Evolutionary conservation across 2,329 filamentous ascomycete species (phyloP).

Genomic region (Lecanosticta acicola): DNA sequence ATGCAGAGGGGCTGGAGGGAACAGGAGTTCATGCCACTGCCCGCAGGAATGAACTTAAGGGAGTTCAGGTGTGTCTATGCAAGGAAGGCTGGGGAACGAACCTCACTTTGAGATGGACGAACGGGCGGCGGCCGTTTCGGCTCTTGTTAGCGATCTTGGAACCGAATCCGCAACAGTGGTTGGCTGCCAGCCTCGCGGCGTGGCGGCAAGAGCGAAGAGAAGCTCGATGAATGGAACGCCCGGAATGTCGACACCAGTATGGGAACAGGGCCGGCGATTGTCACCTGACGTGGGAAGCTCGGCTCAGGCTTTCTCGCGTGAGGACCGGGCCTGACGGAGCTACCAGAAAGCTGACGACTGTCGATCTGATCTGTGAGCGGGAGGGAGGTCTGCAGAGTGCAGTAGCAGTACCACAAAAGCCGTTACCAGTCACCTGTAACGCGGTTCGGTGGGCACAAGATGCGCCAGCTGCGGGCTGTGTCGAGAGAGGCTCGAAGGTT

Average conservation of each 20-base stretch:
- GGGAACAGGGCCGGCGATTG: neutral
- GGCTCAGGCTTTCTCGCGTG: no score
- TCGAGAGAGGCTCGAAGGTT: conserved; percentile 18
- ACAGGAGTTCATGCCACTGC: conserved; percentile 19
- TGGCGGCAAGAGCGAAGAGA: conserved; percentile 17
- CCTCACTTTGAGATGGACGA: conserved; percentile 21
- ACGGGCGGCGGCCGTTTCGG: conserved; percentile 15
- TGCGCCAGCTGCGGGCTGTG: conserved; percentile 16
- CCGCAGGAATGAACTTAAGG: conserved; percentile 17
- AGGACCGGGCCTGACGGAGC: conserved; percentile 15
- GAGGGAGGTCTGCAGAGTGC: conserved; percentile 4
- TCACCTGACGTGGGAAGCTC: conserved; percentile 20
- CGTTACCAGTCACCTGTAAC: conserved; percentile 21
- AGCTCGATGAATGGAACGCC: conserved; percentile 15
- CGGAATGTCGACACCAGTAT: conserved; percentile 11
- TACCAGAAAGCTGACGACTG: conserved; percentile 18
- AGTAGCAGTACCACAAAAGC: conserved; percentile 19
- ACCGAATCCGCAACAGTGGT: conserved; percentile 15
- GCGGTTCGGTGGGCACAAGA: conserved; percentile 22
- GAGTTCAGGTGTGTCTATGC: conserved; percentile 19
- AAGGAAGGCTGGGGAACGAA: conserved; percentile 22
- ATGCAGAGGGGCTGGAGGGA: conserved; percentile 13
- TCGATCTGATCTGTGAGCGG: no score
- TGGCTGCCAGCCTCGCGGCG: conserved; percentile 20
- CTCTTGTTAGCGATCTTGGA: conserved; percentile 17